phyloP scores from a whole-genome alignment of 2,329 filamentous ascomycete species.

The Clarireedia sp. region DNA sequence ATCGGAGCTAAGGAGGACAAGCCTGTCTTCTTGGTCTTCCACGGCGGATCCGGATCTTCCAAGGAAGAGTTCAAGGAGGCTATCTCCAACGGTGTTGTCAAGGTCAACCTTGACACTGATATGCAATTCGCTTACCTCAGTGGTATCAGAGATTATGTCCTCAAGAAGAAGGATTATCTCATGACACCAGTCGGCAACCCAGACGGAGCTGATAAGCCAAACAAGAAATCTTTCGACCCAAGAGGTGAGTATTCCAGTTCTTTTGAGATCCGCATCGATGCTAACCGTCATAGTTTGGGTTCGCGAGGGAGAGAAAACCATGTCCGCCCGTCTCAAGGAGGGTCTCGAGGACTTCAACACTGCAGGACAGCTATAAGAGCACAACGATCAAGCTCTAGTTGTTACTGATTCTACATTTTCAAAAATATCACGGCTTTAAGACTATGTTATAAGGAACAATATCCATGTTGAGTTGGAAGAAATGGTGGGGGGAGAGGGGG shows the following conservation, averaged over 20 bases:
- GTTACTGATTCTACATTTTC: not conserved
- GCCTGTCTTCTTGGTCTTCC: slow-evolving; percentile 99
- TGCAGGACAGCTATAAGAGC: slow-evolving; percentile 61
- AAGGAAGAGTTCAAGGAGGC: slow-evolving; percentile 87
- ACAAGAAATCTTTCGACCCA: slow-evolving; percentile 86
- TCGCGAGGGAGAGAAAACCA: slow-evolving; percentile 94
- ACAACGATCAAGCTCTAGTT: not conserved
- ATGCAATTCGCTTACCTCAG: slow-evolving; percentile 90
- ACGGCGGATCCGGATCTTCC: slow-evolving; percentile 87
- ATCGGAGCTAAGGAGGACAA: slow-evolving; percentile 65
- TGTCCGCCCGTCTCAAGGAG: slow-evolving; percentile 71
- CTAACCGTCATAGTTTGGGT: slow-evolving; percentile 61
- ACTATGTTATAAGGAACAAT: not conserved
- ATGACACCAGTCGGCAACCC: slow-evolving; percentile 85
- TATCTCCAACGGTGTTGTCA: slow-evolving; percentile 90
- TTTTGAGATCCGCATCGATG: not conserved
- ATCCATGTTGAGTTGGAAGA: not conserved
- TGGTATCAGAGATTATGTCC: slow-evolving; percentile 90
- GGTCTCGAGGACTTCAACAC: slow-evolving; percentile 91
- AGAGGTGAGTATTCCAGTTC: not conserved
- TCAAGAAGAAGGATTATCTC: slow-evolving; percentile 93
- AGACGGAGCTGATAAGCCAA: slow-evolving; percentile 92
- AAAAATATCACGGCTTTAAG: slow-evolving; percentile 6
- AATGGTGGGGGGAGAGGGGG: not conserved
- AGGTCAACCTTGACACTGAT: slow-evolving; percentile 99